Evolutionary conservation across 2,329 filamentous ascomycete genomes (phyloP).

Genomic region (Triangularia verruculosa): DNA sequence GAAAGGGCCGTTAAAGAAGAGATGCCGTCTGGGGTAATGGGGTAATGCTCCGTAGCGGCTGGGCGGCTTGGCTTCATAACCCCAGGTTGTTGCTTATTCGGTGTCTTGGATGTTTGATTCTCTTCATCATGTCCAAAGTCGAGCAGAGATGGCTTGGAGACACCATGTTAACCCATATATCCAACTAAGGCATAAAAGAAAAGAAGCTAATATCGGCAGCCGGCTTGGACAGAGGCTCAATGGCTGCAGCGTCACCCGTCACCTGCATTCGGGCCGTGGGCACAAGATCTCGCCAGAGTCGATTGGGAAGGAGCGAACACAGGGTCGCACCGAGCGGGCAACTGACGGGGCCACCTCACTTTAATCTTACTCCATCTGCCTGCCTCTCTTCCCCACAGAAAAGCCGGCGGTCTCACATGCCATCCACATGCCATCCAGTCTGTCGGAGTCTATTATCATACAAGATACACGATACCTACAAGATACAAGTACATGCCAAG

Average conservation of each 20-base stretch:
- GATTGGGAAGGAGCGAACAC: background rate
- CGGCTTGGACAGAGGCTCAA: background rate
- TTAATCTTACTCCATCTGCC: background rate
- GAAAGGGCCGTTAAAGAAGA: background rate
- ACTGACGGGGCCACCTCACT: constrained; percentile 3
- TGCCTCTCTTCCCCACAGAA: background rate
- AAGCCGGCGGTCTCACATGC: constrained; percentile 3
- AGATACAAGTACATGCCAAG: background rate
- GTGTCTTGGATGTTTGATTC: too few species aligned
- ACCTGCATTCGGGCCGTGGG: background rate
- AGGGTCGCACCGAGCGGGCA: background rate
- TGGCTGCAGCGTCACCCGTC: background rate
- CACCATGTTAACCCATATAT: background rate
- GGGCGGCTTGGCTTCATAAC: background rate
- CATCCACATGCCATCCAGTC: constrained; percentile 7
- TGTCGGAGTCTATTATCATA: constrained; percentile 8
- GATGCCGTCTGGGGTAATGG: background rate
- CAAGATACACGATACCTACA: too few species aligned
- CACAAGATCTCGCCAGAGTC: background rate
- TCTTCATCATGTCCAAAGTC: background rate
- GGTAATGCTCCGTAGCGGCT: background rate
- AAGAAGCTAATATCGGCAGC: background rate
- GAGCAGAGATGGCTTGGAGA: background rate
- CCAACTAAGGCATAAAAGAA: background rate
- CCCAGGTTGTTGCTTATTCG: too few species aligned